Evolutionary conservation across 202 grass and related monocot genomes (phyloP).

Genomic region (Digitaria exilis): DNA sequence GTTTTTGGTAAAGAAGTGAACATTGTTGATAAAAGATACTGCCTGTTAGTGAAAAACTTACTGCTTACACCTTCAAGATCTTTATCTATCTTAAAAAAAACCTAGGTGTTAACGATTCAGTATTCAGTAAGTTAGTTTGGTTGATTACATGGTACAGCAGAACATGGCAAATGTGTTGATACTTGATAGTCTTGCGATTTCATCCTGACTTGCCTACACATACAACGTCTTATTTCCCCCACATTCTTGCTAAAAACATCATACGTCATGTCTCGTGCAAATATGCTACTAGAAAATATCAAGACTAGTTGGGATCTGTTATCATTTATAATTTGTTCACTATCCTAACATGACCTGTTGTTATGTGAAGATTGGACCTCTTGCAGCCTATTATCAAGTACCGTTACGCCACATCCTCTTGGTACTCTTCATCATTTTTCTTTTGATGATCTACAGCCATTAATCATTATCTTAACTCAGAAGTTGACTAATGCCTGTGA

Average conservation of each 20-base stretch:
- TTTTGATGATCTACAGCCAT: conserved; percentile 12
- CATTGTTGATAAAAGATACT: conserved; percentile 23
- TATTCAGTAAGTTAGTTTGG: conserved; percentile 20
- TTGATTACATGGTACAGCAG: neutral
- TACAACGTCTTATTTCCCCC: neutral
- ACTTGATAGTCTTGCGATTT: conserved; percentile 11
- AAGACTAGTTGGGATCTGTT: conserved; percentile 7
- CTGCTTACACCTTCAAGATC: neutral
- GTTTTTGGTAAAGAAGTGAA: neutral
- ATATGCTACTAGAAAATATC: conserved; percentile 23
- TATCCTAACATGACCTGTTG: conserved; percentile 35
- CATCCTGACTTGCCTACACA: conserved; percentile 14
- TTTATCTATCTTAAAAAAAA: neutral
- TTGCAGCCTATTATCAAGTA: conserved; percentile 96
- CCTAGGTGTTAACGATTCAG: neutral
- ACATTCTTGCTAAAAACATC: conserved; percentile 13
- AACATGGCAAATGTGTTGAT: neutral
- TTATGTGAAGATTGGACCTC: conserved; percentile 61
- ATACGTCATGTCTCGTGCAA: conserved; percentile 2
- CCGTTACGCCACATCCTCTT: conserved; percentile 89
- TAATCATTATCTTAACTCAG: conserved; percentile 15
- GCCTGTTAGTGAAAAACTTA: conserved; percentile 9
- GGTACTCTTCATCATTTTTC: conserved; percentile 55
- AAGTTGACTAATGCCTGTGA: conserved; percentile 25
- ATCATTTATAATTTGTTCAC: conserved; percentile 13